Evolutionary conservation across 768 basidiomycete species (phyloP).

Genomic region (Phallus indusiatus): DNA sequence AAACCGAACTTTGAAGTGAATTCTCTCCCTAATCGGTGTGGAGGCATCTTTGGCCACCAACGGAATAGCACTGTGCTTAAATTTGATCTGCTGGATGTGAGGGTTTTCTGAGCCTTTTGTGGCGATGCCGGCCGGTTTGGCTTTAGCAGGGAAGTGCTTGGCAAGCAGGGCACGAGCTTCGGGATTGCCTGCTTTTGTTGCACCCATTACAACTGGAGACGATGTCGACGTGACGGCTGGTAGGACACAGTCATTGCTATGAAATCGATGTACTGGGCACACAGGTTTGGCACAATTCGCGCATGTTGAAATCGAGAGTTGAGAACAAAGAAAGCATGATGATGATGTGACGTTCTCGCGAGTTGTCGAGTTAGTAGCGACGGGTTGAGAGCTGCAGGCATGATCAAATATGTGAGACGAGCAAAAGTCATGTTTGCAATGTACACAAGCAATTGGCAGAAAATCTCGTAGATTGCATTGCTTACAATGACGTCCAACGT

Average conservation of each 20-base stretch:
- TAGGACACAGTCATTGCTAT: not conserved
- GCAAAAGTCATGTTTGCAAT: not conserved
- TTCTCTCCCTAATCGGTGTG: constrained; percentile 43
- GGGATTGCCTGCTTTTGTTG: constrained; percentile 27
- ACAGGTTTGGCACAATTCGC: not conserved
- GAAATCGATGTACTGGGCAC: not conserved
- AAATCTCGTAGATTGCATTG: not conserved
- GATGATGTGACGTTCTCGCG: too few species aligned
- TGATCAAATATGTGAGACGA: not conserved
- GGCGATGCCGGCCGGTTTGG: constrained; percentile 15
- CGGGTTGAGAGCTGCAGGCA: not conserved
- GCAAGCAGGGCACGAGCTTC: constrained; percentile 44
- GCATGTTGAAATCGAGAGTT: not conserved
- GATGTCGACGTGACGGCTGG: not conserved
- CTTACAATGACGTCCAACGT: not conserved
- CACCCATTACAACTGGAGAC: not conserved
- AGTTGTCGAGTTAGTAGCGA: not conserved
- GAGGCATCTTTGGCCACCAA: constrained; percentile 49
- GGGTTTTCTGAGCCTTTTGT: constrained; percentile 41
- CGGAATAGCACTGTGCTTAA: constrained; percentile 61
- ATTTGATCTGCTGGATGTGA: constrained; percentile 58
- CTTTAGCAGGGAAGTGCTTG: constrained; percentile 35
- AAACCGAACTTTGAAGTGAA: constrained; percentile 42
- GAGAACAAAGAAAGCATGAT: not conserved
- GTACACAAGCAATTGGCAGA: not conserved